A percentile compares a stretch with the other conserved stretches of the same genome.
Evolutionary conservation across 2,329 filamentous ascomycete species (phyloP).

Genomic region (Aspergillus sergii): DNA sequence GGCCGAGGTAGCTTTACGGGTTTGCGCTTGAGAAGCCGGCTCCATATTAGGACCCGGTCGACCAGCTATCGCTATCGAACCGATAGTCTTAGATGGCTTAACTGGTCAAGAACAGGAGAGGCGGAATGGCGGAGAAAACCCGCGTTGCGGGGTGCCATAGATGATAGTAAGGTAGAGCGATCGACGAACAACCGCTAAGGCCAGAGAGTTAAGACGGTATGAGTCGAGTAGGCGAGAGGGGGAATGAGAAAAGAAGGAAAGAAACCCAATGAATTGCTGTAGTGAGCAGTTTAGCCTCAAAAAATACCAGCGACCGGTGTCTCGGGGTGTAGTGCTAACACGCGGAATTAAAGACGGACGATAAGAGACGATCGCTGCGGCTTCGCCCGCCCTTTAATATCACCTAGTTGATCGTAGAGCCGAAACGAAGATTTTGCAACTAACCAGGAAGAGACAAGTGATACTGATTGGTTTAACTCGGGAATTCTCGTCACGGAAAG

Average conservation of each 20-base stretch:
- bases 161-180: conserved; percentile 3
- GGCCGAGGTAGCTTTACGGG: conserved; percentile 26
- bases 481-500: not conserved
- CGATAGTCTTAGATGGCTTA: not conserved
- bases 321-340: not conserved
- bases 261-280: conserved; percentile 4
- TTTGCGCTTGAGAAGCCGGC: conserved; percentile 26
- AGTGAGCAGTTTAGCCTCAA: conserved; percentile 1
- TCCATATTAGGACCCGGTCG: conserved; percentile 21
- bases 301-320: conserved; percentile 1
- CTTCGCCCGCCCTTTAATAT: conserved; percentile 13
- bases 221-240: not conserved
- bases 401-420: conserved; percentile 2
- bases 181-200: conserved; percentile 1
- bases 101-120: conserved; percentile 1
- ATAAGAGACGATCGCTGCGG: conserved; percentile 18
- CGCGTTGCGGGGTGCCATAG: conserved; percentile 24
- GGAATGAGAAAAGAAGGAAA: conserved; percentile 5
- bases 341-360: conserved; percentile 9
- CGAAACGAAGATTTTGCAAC: not conserved
- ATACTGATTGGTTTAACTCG: not conserved
- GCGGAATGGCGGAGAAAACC: conserved; percentile 18
- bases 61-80: conserved; percentile 12
- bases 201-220: not conserved
- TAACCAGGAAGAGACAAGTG: conserved; percentile 3